Conservation (phyloP, 257 asterid species). For the Solanum virginianum region DNA sequence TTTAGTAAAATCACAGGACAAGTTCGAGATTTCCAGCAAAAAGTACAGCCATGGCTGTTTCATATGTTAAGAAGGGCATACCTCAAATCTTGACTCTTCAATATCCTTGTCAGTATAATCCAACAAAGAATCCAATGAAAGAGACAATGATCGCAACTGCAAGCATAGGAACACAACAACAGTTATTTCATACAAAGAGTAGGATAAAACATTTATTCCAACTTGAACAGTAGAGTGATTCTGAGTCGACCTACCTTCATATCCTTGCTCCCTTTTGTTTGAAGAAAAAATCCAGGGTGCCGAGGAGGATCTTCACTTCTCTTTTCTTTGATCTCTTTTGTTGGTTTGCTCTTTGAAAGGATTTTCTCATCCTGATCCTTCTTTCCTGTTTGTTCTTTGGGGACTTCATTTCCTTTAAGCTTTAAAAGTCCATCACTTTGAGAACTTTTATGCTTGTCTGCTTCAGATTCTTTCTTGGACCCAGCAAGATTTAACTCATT, state of each 20-base stretch:
- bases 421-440: constrained; percentile 22
- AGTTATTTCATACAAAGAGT: background rate
- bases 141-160: constrained; percentile 74
- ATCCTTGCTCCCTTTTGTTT: constrained; percentile 56
- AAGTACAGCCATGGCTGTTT: background rate
- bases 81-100: constrained; percentile 90
- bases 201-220: background rate
- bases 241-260: constrained; percentile 45
- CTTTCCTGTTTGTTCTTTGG: constrained; percentile 34
- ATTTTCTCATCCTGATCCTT: constrained; percentile 22
- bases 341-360: constrained; percentile 31
- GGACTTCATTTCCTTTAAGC: constrained; percentile 28
- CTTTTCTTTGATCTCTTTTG: constrained; percentile 41
- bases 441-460: constrained; percentile 13
- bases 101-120: constrained; percentile 72
- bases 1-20: background rate
- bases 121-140: constrained; percentile 89
- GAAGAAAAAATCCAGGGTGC: constrained; percentile 85
- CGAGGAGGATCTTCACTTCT: constrained; percentile 64
- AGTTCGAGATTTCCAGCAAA: background rate
- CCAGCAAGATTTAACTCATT: constrained; percentile 19
- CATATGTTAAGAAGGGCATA: background rate
- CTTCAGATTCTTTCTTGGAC: constrained; percentile 26
- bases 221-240: background rate
- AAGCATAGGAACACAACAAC: background rate